Base-by-base conservation (phyloP, 768 basidiomycete genomes). In the Pleurotus giganteus region DNA sequence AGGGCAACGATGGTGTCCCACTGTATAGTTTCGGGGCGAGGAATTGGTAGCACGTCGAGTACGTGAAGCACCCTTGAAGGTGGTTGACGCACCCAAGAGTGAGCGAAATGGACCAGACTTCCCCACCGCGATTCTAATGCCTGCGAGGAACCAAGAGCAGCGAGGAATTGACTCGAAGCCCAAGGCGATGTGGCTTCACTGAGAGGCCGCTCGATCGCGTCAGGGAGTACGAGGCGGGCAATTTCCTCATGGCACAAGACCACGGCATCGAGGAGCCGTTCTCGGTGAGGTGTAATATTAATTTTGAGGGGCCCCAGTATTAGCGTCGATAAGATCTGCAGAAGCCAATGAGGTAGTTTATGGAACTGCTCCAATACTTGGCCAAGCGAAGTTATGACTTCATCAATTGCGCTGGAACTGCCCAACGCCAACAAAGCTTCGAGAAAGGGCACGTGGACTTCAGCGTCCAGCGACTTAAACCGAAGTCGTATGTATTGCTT, bases 371-470 rank as follows among this genome's bases (percentile, higher is more conserved):
- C 63, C 28, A 82, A 63, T 34, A 75, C 58, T 12, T 63, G 57
- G 61, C 69, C 75, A 44, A 85, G 60, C 53, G 68, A 59, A 6
- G 63, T 49, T 34, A 78, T 68, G 61, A 66, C 65, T n/a, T 65
- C 61, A 4, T 66, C 54, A 11, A 71, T 60, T 37, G 68, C 65
- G 32, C 63, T 61, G 13, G 60, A 39, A 12, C 69, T 64, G 4
- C 56, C 61, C 39, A 60, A 60, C 8, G 64, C 61, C 26, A 78
- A 60, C 27, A 83, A 72, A 0, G 71, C 64, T 21, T 71, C 64
- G 6, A 83, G 66, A 62, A 78, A 85, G 9, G 76, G 69, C 2
- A 77, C 54, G 44, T 84, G 82, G 23, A 80, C 64, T 28, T 76
- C 74, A 6, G 75, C 69, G 34, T 71, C 68, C 24, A 61, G 56